Evolutionary conservation across 1,284 basidiomycete genomes (phyloP).

Genomic region (Ustilago nuda): DNA sequence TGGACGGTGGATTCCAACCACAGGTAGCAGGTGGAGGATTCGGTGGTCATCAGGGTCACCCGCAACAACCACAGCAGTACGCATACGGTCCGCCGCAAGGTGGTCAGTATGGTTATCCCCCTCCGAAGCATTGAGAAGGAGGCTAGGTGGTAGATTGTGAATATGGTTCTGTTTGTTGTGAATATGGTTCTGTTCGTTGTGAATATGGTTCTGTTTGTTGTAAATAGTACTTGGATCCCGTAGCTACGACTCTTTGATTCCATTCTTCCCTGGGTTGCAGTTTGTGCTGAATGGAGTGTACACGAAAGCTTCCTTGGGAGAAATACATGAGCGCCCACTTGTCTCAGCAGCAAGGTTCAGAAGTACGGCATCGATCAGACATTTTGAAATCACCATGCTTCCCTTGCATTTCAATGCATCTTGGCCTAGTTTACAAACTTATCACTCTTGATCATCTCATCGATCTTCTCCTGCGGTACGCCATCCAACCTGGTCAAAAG

Average conservation of each 20-base stretch:
- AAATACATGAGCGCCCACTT: too few species aligned
- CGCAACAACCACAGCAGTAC: constrained; percentile 47
- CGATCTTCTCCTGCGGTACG: constrained; percentile 20
- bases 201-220: background rate
- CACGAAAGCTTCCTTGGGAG: too few species aligned
- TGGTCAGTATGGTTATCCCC: constrained; percentile 50
- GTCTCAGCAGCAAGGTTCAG: too few species aligned
- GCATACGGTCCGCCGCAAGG: constrained; percentile 50
- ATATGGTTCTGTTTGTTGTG: background rate
- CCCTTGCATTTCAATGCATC: too few species aligned
- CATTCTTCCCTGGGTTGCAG: background rate
- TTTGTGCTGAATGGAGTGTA: background rate
- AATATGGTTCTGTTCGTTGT: too few species aligned
- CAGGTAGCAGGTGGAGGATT: constrained; percentile 45
- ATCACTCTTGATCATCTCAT: constrained; percentile 27
- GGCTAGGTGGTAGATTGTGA: background rate
- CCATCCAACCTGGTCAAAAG: constrained; percentile 43
- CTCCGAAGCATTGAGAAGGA: constrained; percentile 36
- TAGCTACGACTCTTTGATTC: background rate
- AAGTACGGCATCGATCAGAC: too few species aligned
- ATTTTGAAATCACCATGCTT: too few species aligned
- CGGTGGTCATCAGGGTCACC: constrained; percentile 36
- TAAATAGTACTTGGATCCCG: background rate
- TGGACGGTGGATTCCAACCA: constrained; percentile 61
- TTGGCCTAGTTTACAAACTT: constrained; percentile 35